These are phyloP conservation scores for Anthracocystis walkeri DNA, from an alignment of 1,284 basidiomycete species.

Conservation along the genomic window DNA sequence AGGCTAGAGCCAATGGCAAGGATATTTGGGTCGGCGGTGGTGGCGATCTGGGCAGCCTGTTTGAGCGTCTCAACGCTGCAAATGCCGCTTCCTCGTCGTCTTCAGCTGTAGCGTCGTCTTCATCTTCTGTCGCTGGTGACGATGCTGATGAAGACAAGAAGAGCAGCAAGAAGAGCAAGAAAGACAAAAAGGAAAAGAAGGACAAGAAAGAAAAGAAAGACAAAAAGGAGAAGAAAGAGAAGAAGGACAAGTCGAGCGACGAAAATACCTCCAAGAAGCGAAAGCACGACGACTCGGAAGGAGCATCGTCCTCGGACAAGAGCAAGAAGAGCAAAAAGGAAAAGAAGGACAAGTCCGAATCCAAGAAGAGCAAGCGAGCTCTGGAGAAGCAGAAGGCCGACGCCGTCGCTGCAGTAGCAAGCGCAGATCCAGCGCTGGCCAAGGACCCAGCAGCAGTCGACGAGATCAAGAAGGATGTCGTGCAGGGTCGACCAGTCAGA, in stretches of 20 bases:
- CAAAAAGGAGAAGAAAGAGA: slow-evolving; percentile 12
- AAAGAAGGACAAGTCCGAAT: slow-evolving; percentile 21
- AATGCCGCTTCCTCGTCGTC: slow-evolving; percentile 41
- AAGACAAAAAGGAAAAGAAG: slow-evolving; percentile 32
- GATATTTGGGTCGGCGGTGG: slow-evolving; percentile 66
- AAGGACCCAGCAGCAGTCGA: slow-evolving; percentile 28
- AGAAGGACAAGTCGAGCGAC: slow-evolving; percentile 14
- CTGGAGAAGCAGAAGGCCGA: slow-evolving; percentile 28
- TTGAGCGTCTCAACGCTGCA: slow-evolving; percentile 67
- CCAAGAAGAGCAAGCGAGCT: slow-evolving; percentile 21
- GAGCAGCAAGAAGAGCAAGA: slow-evolving; percentile 39
- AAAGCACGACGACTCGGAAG: slow-evolving; percentile 33
- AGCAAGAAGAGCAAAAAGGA: slow-evolving; percentile 45
- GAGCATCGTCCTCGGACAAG: slow-evolving; percentile 10
- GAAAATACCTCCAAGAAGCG: slow-evolving; percentile 43
- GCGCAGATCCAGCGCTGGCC: slow-evolving; percentile 19
- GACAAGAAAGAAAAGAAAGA: slow-evolving; percentile 30
- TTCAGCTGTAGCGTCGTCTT: slow-evolving; percentile 29
- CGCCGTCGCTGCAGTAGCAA: slow-evolving; percentile 23
- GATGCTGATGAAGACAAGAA: slow-evolving; percentile 21
- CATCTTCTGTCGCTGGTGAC: slow-evolving; percentile 7
- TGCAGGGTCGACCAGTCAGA: slow-evolving; percentile 28
- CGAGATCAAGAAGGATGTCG: slow-evolving; percentile 44
- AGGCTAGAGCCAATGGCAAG: slow-evolving; percentile 59
- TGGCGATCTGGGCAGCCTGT: slow-evolving; percentile 64